These are phyloP conservation scores for Monosporascus sp. DNA, from an alignment of 2,329 filamentous ascomycete genomes.

Conservation along the genomic window DNA sequence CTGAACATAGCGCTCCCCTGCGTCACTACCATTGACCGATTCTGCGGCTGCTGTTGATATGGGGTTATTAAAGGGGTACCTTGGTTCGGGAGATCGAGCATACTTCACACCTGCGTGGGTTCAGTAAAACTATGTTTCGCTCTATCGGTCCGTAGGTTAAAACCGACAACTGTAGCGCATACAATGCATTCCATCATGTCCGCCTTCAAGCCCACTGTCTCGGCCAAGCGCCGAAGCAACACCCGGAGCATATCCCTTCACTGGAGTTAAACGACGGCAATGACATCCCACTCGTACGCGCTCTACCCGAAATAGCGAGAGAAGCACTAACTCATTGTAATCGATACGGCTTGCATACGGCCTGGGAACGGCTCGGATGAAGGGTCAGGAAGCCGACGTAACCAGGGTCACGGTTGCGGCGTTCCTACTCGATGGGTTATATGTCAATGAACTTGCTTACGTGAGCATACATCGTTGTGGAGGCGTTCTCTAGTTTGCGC, in stretches of 20 bases:
- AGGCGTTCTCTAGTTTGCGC: no score
- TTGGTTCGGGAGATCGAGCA: no score
- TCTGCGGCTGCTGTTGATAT: no score
- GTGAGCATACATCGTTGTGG: no score
- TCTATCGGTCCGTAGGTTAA: background rate
- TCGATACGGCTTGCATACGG: conserved; percentile 60
- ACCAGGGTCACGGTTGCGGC: conserved; percentile 50
- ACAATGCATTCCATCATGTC: conserved; percentile 39
- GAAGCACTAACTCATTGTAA: background rate
- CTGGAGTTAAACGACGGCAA: conserved; percentile 70
- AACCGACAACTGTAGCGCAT: background rate
- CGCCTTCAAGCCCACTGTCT: conserved; percentile 33
- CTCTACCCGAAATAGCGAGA: background rate
- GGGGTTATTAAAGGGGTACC: no score
- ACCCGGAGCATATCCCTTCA: conserved; percentile 39
- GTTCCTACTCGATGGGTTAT: no score
- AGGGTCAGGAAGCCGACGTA: conserved; percentile 52
- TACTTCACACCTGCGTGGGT: no score
- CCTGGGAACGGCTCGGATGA: conserved; percentile 63
- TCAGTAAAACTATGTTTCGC: no score
- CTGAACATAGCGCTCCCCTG: no score
- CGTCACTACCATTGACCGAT: no score
- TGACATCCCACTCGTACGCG: conserved; percentile 61
- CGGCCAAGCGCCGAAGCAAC: conserved; percentile 35
- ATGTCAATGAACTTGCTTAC: no score